Evolutionary conservation across 2,329 filamentous ascomycete genomes (phyloP).

Genomic region (Colletotrichum nymphaeae): DNA sequence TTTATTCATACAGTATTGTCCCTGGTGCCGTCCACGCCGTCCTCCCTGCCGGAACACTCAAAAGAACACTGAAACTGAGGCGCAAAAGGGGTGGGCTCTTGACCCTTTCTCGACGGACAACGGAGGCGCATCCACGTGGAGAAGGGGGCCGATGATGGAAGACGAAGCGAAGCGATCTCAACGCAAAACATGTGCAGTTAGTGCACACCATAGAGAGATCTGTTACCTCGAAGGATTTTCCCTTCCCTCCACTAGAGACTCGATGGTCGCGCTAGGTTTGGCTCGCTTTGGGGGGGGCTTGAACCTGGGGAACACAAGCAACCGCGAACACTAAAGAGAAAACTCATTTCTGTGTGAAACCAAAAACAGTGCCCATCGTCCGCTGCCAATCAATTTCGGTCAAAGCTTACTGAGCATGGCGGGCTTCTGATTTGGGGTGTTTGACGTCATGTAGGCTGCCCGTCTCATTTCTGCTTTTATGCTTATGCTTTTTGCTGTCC

Average conservation of each 20-base stretch:
- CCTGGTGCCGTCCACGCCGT: no score
- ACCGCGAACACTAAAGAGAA: not conserved
- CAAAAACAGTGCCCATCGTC: slow-evolving; percentile 6
- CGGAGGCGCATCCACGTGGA: slow-evolving; percentile 27
- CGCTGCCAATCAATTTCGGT: slow-evolving; percentile 17
- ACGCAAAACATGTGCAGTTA: not conserved
- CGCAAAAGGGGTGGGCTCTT: not conserved
- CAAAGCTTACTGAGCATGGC: not conserved
- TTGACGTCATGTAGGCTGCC: slow-evolving; percentile 23
- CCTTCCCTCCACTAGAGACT: not conserved
- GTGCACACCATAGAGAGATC: not conserved
- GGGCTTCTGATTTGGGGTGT: slow-evolving; percentile 3
- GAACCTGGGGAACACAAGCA: not conserved
- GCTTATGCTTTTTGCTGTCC: slow-evolving; percentile 14
- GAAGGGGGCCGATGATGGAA: not conserved
- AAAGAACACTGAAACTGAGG: slow-evolving; percentile 29
- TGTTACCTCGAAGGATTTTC: not conserved
- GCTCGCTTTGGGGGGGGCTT: not conserved
- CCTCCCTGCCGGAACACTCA: not conserved
- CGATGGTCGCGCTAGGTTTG: not conserved
- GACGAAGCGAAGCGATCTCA: not conserved
- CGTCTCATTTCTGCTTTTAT: slow-evolving; percentile 30
- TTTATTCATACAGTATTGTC: no score
- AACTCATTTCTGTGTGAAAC: not conserved
- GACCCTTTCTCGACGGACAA: not conserved